Evolutionary conservation across 2,329 filamentous ascomycete genomes (phyloP).

Genomic region (Cladophialophora chaetospira): DNA sequence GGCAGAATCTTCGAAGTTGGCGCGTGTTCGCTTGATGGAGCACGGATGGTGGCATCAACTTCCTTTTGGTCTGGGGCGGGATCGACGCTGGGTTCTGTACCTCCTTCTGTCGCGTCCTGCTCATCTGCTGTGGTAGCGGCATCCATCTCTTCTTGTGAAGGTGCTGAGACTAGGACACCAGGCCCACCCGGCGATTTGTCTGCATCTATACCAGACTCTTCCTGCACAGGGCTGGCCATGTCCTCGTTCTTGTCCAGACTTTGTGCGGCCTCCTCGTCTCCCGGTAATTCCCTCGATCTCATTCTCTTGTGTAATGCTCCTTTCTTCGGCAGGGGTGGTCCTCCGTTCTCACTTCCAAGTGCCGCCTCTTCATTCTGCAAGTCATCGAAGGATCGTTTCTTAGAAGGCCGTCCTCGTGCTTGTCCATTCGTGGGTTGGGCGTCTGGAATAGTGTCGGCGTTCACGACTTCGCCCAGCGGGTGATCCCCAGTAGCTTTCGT

Average conservation of each 20-base stretch:
- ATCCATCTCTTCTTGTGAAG: slow-evolving; percentile 23
- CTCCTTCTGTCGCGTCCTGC: neutral
- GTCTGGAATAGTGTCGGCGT: slow-evolving; percentile 31
- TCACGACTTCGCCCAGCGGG: slow-evolving; percentile 32
- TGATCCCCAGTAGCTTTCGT: slow-evolving; percentile 34
- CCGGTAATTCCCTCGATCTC: slow-evolving; percentile 37
- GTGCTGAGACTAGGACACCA: slow-evolving; percentile 27
- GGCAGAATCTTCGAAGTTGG: slow-evolving; percentile 12
- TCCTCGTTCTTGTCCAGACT: slow-evolving; percentile 23
- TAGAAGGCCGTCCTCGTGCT: slow-evolving; percentile 35
- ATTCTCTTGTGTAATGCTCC: slow-evolving; percentile 38
- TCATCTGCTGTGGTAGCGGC: neutral
- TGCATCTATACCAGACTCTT: slow-evolving; percentile 31
- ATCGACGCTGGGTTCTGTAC: neutral
- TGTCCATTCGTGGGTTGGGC: slow-evolving; percentile 34
- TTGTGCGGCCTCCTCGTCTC: slow-evolving; percentile 21
- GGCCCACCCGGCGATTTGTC: slow-evolving; percentile 32
- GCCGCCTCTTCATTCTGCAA: slow-evolving; percentile 39
- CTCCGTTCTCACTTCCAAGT: slow-evolving; percentile 27
- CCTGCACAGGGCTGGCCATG: slow-evolving; percentile 30
- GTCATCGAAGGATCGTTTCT: slow-evolving; percentile 49
- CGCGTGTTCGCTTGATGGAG: neutral
- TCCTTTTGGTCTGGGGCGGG: neutral
- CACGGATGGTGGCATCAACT: neutral
- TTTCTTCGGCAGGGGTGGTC: slow-evolving; percentile 27